Conservation (phyloP, 208 protist genomes). For the Trypanosoma scelopori region DNA sequence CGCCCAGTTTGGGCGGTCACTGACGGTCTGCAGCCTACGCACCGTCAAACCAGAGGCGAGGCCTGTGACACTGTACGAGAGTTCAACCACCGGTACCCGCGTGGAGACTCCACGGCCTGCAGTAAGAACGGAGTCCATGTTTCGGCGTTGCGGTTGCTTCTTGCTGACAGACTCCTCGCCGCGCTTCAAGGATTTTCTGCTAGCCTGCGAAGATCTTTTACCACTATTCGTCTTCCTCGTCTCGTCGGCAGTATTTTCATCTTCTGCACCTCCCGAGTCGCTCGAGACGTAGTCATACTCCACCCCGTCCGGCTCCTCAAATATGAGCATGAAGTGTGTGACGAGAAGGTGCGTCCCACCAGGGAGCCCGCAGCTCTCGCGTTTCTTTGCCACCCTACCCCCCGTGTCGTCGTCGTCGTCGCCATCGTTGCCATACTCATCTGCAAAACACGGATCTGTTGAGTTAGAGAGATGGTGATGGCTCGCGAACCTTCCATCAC, state of each 20-base stretch:
- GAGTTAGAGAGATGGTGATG: background rate
- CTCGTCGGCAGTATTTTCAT: background rate
- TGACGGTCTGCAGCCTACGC: conserved; percentile 68
- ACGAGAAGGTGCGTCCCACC: conserved; percentile 9
- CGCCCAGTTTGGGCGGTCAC: conserved; percentile 61
- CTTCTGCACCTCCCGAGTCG: conserved; percentile 10
- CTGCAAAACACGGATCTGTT: background rate
- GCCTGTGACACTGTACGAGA: conserved; percentile 57
- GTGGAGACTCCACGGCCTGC: conserved; percentile 19
- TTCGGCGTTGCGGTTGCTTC: conserved; percentile 10
- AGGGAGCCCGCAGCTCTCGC: conserved; percentile 5
- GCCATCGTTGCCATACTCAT: background rate
- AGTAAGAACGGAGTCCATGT: conserved; percentile 9
- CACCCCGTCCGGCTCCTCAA: conserved; percentile 25
- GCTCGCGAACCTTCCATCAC: background rate
- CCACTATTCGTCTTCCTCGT: background rate
- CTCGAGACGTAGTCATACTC: conserved; percentile 27
- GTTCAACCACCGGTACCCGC: conserved; percentile 43
- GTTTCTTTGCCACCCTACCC: background rate
- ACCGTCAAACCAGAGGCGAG: conserved; percentile 63
- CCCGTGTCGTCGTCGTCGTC: background rate
- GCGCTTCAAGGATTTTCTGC: conserved; percentile 19
- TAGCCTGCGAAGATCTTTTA: background rate
- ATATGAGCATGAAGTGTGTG: conserved; percentile 24
- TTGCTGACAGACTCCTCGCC: conserved; percentile 21